Evolutionary conservation across 2,329 filamentous ascomycete species (phyloP).

Genomic region (Pyrenophora graminea): DNA sequence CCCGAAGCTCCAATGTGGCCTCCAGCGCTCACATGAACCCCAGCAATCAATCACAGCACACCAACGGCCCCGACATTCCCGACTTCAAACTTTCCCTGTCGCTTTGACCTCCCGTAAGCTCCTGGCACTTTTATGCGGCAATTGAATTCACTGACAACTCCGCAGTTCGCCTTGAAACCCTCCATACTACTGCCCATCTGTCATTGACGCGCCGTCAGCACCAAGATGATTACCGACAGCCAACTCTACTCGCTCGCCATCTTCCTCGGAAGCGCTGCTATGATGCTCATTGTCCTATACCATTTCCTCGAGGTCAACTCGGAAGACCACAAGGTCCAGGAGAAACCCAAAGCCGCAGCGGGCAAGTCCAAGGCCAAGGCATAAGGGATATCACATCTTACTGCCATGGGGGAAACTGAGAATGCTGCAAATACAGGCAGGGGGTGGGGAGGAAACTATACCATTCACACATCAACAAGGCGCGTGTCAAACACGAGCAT

Average conservation of each 20-base stretch:
- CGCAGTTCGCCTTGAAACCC: constrained; percentile 19
- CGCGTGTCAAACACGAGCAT: neutral
- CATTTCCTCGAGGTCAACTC: constrained; percentile 96
- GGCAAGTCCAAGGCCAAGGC: constrained; percentile 41
- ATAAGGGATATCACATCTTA: constrained; percentile 3
- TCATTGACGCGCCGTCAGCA: constrained; percentile 34
- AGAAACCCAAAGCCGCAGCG: constrained; percentile 34
- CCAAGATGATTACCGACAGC: constrained; percentile 89
- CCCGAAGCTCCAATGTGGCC: constrained; percentile 34
- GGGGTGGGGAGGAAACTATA: neutral
- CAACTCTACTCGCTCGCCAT: constrained; percentile 90
- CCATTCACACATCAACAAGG: neutral
- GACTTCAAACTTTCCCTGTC: neutral
- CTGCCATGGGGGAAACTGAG: neutral
- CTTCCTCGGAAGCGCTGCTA: constrained; percentile 85
- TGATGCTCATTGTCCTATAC: constrained; percentile 92
- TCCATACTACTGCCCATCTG: constrained; percentile 12
- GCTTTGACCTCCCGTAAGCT: constrained; percentile 7
- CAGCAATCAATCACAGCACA: constrained; percentile 9
- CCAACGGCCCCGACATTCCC: constrained; percentile 9
- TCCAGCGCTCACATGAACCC: constrained; percentile 26
- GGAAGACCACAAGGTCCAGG: constrained; percentile 52
- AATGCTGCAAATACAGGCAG: neutral
- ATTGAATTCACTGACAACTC: constrained; percentile 18
- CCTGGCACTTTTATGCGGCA: neutral